Conservation (phyloP, 768 basidiomycete genomes). For the Xerocomus brunneocitrinus region DNA sequence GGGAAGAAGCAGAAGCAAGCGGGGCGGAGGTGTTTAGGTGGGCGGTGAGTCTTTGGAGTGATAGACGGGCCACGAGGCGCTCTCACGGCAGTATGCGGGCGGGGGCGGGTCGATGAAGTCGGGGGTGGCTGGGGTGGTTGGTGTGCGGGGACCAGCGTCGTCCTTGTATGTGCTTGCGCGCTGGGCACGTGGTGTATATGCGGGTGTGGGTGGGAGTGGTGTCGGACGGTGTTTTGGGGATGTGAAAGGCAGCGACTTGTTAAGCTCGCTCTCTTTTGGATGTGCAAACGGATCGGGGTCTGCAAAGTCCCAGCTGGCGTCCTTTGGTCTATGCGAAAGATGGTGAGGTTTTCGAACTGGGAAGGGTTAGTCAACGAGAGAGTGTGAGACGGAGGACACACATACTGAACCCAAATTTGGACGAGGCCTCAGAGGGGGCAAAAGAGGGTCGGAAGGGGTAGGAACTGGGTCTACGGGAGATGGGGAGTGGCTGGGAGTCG, state of each 20-base stretch:
- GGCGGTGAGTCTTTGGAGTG: neutral
- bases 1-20: neutral
- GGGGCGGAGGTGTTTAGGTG: neutral
- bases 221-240: constrained; percentile 14
- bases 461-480: constrained; percentile 6
- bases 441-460: constrained; percentile 21
- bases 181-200: constrained; percentile 8
- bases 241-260: neutral
- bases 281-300: constrained; percentile 22
- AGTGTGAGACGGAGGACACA: neutral
- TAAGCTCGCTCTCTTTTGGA: constrained; percentile 1
- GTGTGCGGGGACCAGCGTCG: constrained; percentile 14
- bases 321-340: constrained; percentile 14
- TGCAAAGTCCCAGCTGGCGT: constrained; percentile 30
- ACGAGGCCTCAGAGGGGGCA: constrained; percentile 22
- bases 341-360: constrained; percentile 25
- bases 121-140: constrained; percentile 9
- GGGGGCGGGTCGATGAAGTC: constrained; percentile 25
- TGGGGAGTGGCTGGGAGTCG: neutral
- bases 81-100: constrained; percentile 23
- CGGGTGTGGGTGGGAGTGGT: constrained; percentile 4
- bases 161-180: constrained; percentile 17
- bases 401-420: constrained; percentile 28
- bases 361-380: neutral
- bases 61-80: neutral